Conservation (phyloP, 2,329 filamentous ascomycete genomes). For the Epichloe amarillans region DNA sequence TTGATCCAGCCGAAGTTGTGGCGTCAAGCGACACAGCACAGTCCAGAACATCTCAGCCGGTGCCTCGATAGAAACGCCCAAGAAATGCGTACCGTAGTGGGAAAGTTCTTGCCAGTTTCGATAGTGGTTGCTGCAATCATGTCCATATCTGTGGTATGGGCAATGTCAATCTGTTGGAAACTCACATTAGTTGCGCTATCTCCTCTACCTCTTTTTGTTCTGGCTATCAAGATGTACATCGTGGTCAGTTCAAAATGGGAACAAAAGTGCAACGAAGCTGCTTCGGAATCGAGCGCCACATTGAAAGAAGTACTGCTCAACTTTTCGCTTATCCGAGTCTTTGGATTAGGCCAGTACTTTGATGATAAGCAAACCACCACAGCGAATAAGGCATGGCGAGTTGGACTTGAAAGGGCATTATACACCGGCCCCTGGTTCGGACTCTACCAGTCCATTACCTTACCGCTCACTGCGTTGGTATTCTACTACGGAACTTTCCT, state of each 20-base stretch:
- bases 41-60: constrained; percentile 48
- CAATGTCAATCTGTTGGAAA: constrained; percentile 62
- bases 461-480: constrained; percentile 62
- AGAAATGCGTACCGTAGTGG: constrained; percentile 73
- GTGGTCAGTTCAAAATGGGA: constrained; percentile 61
- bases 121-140: constrained; percentile 57
- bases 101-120: constrained; percentile 59
- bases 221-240: constrained; percentile 52
- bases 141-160: constrained; percentile 58
- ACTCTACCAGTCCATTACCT: constrained; percentile 57
- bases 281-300: constrained; percentile 39
- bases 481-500: constrained; percentile 72
- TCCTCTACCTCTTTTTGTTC: constrained; percentile 53
- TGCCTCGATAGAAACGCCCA: constrained; percentile 72
- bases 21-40: constrained; percentile 60
- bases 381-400: constrained; percentile 35
- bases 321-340: constrained; percentile 62
- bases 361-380: constrained; percentile 44
- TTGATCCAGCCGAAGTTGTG: constrained; percentile 65
- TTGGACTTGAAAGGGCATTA: constrained; percentile 52
- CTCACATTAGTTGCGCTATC: constrained; percentile 65
- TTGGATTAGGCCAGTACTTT: constrained; percentile 65
- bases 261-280: constrained; percentile 46
- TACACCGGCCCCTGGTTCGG: constrained; percentile 64
- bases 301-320: constrained; percentile 66